These are phyloP conservation scores for Aspergillus glaucus DNA, from an alignment of 2,329 filamentous ascomycete genomes.

Conservation along the genomic window DNA sequence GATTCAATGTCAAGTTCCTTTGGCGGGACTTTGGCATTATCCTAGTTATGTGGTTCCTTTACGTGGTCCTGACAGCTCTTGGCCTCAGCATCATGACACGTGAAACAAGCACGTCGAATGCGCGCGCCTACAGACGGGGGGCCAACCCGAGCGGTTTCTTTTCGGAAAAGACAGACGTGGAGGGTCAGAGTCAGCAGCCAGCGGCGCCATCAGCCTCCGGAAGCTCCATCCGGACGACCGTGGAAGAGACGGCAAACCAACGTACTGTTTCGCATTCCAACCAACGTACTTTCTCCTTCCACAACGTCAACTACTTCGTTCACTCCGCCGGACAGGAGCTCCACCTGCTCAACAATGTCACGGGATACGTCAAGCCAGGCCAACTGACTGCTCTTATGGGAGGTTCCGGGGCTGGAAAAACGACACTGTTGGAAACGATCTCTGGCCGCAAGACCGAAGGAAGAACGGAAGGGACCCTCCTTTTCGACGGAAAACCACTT, in stretches of 20 bases:
- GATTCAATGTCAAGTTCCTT: conserved; percentile 48
- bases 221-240: too few relatives aligned
- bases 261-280: too few relatives aligned
- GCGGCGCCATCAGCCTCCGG: too few relatives aligned
- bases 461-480: conserved; percentile 29
- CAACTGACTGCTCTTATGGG: conserved; percentile 72
- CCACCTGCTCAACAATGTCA: conserved; percentile 50
- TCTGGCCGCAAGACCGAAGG: conserved; percentile 33
- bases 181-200: too few relatives aligned
- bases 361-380: conserved; percentile 66
- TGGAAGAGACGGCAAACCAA: too few relatives aligned
- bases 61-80: not conserved
- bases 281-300: conserved; percentile 65
- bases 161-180: too few relatives aligned
- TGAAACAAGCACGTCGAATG: not conserved
- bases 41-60: conserved; percentile 43
- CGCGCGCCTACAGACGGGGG: not conserved
- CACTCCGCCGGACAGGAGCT: conserved; percentile 32
- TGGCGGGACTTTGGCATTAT: conserved; percentile 74
- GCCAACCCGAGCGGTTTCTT: too few relatives aligned
- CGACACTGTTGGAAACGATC: conserved; percentile 36
- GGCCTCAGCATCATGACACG: not conserved
- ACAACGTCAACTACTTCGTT: conserved; percentile 65
- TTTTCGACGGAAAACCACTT: conserved; percentile 31
- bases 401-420: conserved; percentile 52